A percentile compares a stretch with the other conserved stretches of the same genome.
phyloP scores from a whole-genome alignment of 768 basidiomycete species.

The Mycena albidolilacea region DNA sequence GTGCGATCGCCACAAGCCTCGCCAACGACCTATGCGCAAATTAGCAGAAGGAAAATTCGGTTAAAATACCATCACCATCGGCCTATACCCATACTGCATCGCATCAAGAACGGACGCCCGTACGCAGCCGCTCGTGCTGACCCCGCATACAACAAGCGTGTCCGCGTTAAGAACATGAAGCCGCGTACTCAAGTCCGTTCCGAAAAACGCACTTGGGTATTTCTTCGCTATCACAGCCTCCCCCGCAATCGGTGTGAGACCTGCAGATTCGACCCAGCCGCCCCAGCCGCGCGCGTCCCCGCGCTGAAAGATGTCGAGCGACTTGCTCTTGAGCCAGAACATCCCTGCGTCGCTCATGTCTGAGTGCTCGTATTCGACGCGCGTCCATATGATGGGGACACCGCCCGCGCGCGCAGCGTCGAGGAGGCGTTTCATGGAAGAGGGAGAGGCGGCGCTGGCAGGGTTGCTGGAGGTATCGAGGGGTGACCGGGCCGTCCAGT shows the following conservation, averaged over 20 bases:
- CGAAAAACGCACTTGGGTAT: constrained; percentile 35
- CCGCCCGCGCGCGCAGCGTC: constrained; percentile 13
- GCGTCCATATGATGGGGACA: constrained; percentile 18
- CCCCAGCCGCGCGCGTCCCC: constrained; percentile 9
- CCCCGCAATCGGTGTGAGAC: constrained; percentile 4
- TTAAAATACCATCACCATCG: constrained; percentile 18
- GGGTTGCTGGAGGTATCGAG: constrained; percentile 17
- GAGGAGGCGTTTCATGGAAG: constrained; percentile 16
- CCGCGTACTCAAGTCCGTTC: constrained; percentile 19
- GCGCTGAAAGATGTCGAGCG: constrained; percentile 16
- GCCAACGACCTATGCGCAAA: constrained; percentile 19
- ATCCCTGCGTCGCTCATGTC: constrained; percentile 23
- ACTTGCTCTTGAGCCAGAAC: constrained; percentile 29
- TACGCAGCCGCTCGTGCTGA: constrained; percentile 36
- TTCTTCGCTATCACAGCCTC: constrained; percentile 29
- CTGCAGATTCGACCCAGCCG: constrained; percentile 11
- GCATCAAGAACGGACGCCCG: constrained; percentile 32
- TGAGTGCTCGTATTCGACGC: constrained; percentile 17
- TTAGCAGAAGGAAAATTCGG: not conserved
- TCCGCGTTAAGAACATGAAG: constrained; percentile 25
- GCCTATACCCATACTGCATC: constrained; percentile 34
- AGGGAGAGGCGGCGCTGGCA: not conserved
- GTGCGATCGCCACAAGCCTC: constrained; percentile 34
- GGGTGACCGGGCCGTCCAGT: no score
- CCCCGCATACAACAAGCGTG: constrained; percentile 34